Evolutionary conservation across 2,329 filamentous ascomycete species (phyloP), one percentile per base, ranked within the genome.

Genomic region (Ophiostoma montium): DNA sequence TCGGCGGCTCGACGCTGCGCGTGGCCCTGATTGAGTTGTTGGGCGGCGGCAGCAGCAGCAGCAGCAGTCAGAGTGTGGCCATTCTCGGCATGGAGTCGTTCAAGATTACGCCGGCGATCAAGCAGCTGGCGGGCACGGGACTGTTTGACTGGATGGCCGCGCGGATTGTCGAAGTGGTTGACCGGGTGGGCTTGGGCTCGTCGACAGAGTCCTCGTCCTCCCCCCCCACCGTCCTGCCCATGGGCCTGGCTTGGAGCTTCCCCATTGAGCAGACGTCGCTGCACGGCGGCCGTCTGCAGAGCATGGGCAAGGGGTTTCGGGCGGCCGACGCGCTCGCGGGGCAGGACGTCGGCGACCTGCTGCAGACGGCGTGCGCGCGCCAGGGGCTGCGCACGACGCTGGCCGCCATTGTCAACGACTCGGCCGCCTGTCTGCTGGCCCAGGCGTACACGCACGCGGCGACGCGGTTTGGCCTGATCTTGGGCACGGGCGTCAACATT

Each of bases 71-170:
- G 47, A 36, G 18, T 9, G 35, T 15, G 27, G 18, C 19, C 66
- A 78, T 82, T 53, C 61, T 78, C 50, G 70, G 67, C 53, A 74
- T 75, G 56, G 67, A 67, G 48, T 70, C 68, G 42, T 80, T 76
- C 62, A 70, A 68, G 57, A 82, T 83, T 56, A 70, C 67, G 49
- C 68, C 67, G 27, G 62, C 69, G 18, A 65, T 81, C 48, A 81
- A 78, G 61, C 64, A 66, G 50, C 66, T 82, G 1, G 67, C 72
- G 52, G 80, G 80, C 15, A 70, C 71, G 56, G 67, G 62, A 0
- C 82, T 84, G 58, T 84, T 84, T 55, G 71, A 79, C 59, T 84
- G 80, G 80, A 80, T 84, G 71, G 79, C 78, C 1, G 66, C 68
- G 38, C 71, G 70, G 54, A 79, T 83, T 56, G 60, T 66, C 47